These are phyloP conservation scores for Paraphoma chrysanthemicola DNA, from an alignment of 2,329 filamentous ascomycete species.

Conservation along the genomic window DNA sequence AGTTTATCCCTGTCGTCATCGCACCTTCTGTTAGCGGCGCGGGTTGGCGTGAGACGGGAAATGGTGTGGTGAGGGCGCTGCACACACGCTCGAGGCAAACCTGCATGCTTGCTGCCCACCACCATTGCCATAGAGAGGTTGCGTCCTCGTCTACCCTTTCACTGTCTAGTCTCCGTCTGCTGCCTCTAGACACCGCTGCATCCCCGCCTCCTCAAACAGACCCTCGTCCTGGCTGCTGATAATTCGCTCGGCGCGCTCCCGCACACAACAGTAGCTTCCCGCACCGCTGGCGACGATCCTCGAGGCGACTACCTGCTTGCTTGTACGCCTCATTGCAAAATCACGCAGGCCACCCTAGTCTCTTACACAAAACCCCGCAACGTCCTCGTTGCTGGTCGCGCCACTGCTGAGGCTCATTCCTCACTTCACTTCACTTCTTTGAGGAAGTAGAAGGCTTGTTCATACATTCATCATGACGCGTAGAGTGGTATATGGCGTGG, in stretches of 20 bases:
- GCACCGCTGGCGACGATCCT: constrained; percentile 6
- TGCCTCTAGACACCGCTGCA: background rate
- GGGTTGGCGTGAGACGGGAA: constrained; percentile 2
- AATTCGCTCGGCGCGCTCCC: background rate
- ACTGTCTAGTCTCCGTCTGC: constrained; percentile 3
- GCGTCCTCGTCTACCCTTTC: constrained; percentile 9
- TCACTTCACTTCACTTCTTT: background rate
- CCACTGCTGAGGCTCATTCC: constrained; percentile 4
- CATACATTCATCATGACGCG: constrained; percentile 51
- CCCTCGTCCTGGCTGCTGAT: background rate
- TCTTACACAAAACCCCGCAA: constrained; percentile 10
- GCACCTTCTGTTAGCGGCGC: constrained; percentile 2
- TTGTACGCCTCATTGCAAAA: constrained; percentile 1
- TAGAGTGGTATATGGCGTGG: constrained; percentile 57
- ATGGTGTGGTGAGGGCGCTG: constrained; percentile 13
- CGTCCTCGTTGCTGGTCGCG: constrained; percentile 3
- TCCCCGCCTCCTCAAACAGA: background rate
- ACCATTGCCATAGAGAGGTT: constrained; percentile 3
- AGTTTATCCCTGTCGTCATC: constrained; percentile 19
- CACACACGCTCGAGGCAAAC: constrained; percentile 5
- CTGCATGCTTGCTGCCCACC: constrained; percentile 17
- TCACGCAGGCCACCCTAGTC: constrained; percentile 1
- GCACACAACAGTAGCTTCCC: constrained; percentile 2
- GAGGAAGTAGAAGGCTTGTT: background rate
- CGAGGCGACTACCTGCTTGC: constrained; percentile 5